Evolutionary conservation across 768 basidiomycete genomes (phyloP).

Genomic region (Artomyces pyxidatus): DNA sequence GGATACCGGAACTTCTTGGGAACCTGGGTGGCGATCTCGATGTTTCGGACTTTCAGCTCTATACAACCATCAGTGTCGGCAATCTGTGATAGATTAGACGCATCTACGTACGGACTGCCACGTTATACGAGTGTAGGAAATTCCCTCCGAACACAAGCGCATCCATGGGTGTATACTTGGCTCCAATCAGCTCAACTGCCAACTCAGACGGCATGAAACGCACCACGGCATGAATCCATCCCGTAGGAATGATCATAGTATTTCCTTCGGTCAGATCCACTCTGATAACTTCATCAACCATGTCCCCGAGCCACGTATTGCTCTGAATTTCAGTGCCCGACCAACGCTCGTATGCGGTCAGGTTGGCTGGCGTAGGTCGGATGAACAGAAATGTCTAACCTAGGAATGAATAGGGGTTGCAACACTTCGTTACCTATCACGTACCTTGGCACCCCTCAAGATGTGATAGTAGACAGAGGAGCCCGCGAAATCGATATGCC

Average conservation of each 20-base stretch:
- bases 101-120: constrained; percentile 63
- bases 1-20: constrained; percentile 48
- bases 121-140: constrained; percentile 89
- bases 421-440: constrained; percentile 8
- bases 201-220: constrained; percentile 22
- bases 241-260: constrained; percentile 92
- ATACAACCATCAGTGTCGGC: constrained; percentile 7
- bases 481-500: constrained; percentile 98
- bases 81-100: background rate
- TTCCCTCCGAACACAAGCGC: constrained; percentile 97
- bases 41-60: constrained; percentile 86
- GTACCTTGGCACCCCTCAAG: constrained; percentile 73
- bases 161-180: constrained; percentile 82
- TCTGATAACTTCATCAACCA: constrained; percentile 87
- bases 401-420: background rate
- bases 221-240: constrained; percentile 98
- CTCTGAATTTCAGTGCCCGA: constrained; percentile 88
- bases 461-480: constrained; percentile 98
- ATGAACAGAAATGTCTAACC: constrained; percentile 92
- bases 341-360: constrained; percentile 89
- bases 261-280: constrained; percentile 71
- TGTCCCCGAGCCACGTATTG: constrained; percentile 84
- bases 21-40: constrained; percentile 88
- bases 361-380: constrained; percentile 75
- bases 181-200: background rate